Evolutionary conservation across 2,329 filamentous ascomycete species (phyloP), one percentile per base, ranked within the genome.

Genomic region (Penicillium sp.): DNA sequence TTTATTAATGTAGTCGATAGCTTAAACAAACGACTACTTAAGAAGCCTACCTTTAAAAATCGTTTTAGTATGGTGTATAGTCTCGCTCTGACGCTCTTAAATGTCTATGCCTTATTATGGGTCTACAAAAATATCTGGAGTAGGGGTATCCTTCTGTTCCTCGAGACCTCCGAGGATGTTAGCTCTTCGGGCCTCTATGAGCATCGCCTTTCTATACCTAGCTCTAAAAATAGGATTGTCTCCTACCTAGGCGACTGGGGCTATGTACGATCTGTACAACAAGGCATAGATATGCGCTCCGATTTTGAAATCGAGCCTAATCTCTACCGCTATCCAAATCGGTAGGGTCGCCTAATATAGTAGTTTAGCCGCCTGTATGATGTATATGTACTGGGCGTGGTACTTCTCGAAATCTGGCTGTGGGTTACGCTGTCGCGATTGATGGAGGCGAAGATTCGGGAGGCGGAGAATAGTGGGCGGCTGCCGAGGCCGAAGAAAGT

Each of bases 361-460:
- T 58, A 61, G 17, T 77, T 75, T 52, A 63, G 19, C 23, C 67
- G 66, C n/a, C 48, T 51, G 4, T 72, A 77, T 51, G 75, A 77
- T 52, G 70, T 77, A 17, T 76, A 77, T 58, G 66, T 73, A 4
- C 60, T 77, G 13, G 75, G 75, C 6, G 74, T 77, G 13, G 66
- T 76, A 0, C 64, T 77, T 7, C 61, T 78, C 0, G 75, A 77
- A 61, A 74, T 77, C 31, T 73, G 70, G 1, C 43, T 72, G 13
- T 73, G 69, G 69, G 65, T 64, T 52, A 71, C 70, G 1, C 43
- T 70, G 13, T 70, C 63, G 17, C 61, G 67, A 27, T 51, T 73
- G 10, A 68, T 72, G 41, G 63, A 67, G 35, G 53, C 53, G 9
- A 59, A 61, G n/a, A 69, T 67, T 29, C 55, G 62, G 21, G 64